A percentile compares a stretch with the other conserved stretches of the same genome.
Evolutionary conservation across 306 rosid genomes (phyloP).

Genomic region (Mimosa pudica): DNA sequence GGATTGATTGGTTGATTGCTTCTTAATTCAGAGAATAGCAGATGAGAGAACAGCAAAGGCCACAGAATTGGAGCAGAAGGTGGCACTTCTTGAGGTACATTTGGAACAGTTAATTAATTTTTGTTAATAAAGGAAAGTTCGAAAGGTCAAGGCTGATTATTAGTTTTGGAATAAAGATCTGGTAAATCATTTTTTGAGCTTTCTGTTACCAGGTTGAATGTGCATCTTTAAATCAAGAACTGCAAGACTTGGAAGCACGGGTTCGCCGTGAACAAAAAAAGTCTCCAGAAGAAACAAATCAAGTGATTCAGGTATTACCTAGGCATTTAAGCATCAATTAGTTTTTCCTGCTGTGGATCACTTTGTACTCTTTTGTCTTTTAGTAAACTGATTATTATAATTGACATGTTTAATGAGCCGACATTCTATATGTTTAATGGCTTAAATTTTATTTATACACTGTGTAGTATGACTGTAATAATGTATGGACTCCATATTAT

Average conservation of each 20-base stretch:
- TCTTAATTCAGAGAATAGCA: constrained; percentile 65
- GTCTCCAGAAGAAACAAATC: constrained; percentile 89
- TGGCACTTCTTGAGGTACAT: constrained; percentile 93
- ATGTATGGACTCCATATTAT: constrained; percentile 1
- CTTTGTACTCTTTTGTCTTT: constrained; percentile 20
- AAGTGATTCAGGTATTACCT: constrained; percentile 76
- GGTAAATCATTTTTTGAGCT: constrained; percentile 23
- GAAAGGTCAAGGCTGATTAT: constrained; percentile 7
- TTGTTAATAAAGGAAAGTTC: no score
- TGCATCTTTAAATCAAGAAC: constrained; percentile 89
- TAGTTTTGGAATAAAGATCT: constrained; percentile 22
- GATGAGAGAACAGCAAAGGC: constrained; percentile 94
- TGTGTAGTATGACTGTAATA: neutral
- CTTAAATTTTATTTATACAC: neutral
- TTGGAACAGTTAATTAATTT: constrained; percentile 2
- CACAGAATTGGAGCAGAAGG: constrained; percentile 93
- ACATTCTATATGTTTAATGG: neutral
- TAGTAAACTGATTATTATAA: neutral
- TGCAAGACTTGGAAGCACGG: constrained; percentile 93
- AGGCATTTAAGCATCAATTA: neutral
- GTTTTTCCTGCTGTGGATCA: neutral
- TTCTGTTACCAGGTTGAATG: constrained; percentile 78
- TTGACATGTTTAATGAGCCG: constrained; percentile 15
- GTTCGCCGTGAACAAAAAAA: constrained; percentile 89
- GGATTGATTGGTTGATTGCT: constrained; percentile 37